Evolutionary conservation across 225 moss, liverwort and hornwort species (phyloP), one percentile per base, ranked within the genome.

Genomic region (Bryoerythrophyllum caledonicum): DNA sequence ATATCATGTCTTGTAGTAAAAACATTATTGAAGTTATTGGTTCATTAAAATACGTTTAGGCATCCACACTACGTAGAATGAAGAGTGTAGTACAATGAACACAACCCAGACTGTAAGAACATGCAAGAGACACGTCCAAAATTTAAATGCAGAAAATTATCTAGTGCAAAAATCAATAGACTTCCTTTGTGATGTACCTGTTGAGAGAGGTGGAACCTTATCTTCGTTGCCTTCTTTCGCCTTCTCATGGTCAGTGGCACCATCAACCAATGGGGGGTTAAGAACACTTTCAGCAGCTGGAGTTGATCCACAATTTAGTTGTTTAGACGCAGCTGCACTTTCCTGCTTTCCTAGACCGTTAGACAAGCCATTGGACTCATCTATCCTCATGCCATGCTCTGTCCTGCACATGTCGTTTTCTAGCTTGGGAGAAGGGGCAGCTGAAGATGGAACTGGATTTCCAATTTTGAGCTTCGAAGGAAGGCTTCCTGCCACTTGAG

Each of bases 401-500:
- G 15, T 52, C 30, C 71, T 51, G 27, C 40, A 58, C 46, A 5
- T 65, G 51, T 34, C 65, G 8, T 40, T 76, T 26, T 65, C 71
- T 37, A 71, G 66, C 21, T 64, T 59, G 46, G 58, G 70, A 76
- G 8, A 38, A 65, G 59, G 59, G 3, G 71, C 58, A 59, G 44
- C 68, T 21, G 65, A 43, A 43, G 43, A 46, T 57, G 63, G 28
- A 38, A 19, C 49, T 26, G 81, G 63, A 56, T 57, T 62, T 56
- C 63, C 63, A 63, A 44, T 46, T 73, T 60, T 65, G 76, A 27
- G 75, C 48, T 71, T 80, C 12, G 58, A 46, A 65, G 80, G 40
- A 24, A 71, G 59, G 19, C 68, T 23, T 65, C 53, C 80, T 37
- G 58, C 74, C 61, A 76, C 59, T 59, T 62, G 71, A 48, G 84